Conservation (phyloP, 2,329 filamentous ascomycete species). For the Sporothrix humicola region DNA sequence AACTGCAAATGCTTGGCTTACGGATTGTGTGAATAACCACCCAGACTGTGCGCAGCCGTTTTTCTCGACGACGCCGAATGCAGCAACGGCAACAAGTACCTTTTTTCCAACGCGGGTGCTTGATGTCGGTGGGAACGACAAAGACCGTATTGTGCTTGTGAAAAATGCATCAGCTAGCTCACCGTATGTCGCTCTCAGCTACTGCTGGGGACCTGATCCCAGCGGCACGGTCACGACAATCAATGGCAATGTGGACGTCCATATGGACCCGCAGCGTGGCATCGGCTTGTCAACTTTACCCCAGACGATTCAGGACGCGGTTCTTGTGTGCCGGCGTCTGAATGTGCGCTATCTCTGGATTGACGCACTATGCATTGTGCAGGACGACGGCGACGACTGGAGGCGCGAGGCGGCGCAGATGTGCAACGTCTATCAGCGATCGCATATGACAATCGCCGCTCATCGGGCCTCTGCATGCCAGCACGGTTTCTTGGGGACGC, state of each 20-base stretch:
- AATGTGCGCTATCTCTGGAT: constrained; percentile 41
- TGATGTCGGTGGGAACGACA: not conserved
- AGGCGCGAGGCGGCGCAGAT: constrained; percentile 29
- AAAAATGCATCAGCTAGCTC: constrained; percentile 8
- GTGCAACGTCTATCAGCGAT: constrained; percentile 31
- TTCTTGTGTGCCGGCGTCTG: constrained; percentile 34
- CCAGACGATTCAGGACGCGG: constrained; percentile 27
- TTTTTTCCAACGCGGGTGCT: constrained; percentile 16
- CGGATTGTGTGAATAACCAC: not conserved
- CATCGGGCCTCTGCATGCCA: constrained; percentile 28
- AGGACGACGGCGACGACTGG: constrained; percentile 36
- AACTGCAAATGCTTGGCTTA: constrained; percentile 1
- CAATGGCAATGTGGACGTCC: constrained; percentile 12
- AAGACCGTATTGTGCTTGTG: constrained; percentile 9
- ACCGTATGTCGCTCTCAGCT: constrained; percentile 30
- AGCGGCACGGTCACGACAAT: constrained; percentile 11
- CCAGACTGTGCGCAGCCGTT: not conserved
- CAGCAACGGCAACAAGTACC: no score
- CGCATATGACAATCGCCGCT: constrained; percentile 29
- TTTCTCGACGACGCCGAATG: not conserved
- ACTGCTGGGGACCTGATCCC: constrained; percentile 27
- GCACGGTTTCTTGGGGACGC: constrained; percentile 30
- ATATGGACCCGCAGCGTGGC: constrained; percentile 21
- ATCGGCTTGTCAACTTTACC: not conserved
- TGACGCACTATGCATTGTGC: constrained; percentile 41